A percentile compares a stretch with the other conserved stretches of the same genome.
phyloP scores from a whole-genome alignment of 2,329 filamentous ascomycete genomes.

The Nigrospora oryzae region DNA sequence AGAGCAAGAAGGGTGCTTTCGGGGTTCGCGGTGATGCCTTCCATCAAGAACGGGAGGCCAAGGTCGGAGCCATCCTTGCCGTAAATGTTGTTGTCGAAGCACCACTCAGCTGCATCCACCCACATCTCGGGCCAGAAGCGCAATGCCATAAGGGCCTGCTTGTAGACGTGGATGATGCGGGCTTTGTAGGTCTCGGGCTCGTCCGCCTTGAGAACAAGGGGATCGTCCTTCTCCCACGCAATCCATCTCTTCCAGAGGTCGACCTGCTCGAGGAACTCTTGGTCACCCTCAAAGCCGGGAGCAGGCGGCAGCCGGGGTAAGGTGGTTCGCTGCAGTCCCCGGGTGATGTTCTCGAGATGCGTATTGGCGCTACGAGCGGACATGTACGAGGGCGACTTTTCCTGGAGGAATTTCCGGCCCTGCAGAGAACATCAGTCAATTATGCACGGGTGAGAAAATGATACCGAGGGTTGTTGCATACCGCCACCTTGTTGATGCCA shows the following conservation, averaged over 20 bases:
- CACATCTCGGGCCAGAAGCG: slow-evolving; percentile 94
- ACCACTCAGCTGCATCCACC: slow-evolving; percentile 93
- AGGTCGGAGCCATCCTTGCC: slow-evolving; percentile 46
- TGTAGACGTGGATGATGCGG: slow-evolving; percentile 83
- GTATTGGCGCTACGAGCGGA: slow-evolving; percentile 86
- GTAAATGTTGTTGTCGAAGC: slow-evolving; percentile 64
- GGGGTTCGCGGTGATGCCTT: slow-evolving; percentile 82
- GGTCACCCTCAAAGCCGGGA: slow-evolving; percentile 77
- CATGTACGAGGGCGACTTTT: slow-evolving; percentile 91
- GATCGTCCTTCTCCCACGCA: slow-evolving; percentile 89
- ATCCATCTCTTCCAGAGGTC: slow-evolving; percentile 92
- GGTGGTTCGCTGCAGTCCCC: slow-evolving; percentile 66
- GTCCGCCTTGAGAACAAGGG: slow-evolving; percentile 75
- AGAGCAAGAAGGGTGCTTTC: slow-evolving; percentile 88
- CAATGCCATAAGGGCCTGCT: slow-evolving; percentile 85
- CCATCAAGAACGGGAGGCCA: slow-evolving; percentile 69
- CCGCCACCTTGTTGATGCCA: slow-evolving; percentile 83
- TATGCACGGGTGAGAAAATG: slow-evolving; percentile 2
- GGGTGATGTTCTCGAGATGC: slow-evolving; percentile 81
- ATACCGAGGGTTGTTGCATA: slow-evolving; percentile 24
- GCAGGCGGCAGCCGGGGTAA: slow-evolving; percentile 76
- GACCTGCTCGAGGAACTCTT: slow-evolving; percentile 77
- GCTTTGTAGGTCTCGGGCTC: slow-evolving; percentile 67
- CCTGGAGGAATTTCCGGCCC: slow-evolving; percentile 91
- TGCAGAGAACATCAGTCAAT: slow-evolving; percentile 25